These are phyloP conservation scores for Dryas alaskensis DNA, from an alignment of 306 rosid genomes.

Conservation along the genomic window DNA sequence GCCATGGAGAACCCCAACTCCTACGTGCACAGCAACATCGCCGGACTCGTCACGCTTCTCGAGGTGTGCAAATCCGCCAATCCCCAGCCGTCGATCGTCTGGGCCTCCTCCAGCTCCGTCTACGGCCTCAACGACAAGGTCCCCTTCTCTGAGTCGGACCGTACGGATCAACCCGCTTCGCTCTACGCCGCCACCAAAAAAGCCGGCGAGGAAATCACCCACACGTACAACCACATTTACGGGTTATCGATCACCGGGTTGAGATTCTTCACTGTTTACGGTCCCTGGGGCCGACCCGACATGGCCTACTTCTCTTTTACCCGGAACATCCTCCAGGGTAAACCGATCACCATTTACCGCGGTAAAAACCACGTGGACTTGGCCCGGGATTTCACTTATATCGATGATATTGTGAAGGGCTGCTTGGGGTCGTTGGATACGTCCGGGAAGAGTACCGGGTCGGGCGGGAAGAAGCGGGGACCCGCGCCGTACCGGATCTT, in stretches of 20 bases:
- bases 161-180: constrained; percentile 69
- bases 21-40: constrained; percentile 85
- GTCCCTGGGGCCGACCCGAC: constrained; percentile 95
- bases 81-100: constrained; percentile 73
- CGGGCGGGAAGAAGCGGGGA: constrained; percentile 77
- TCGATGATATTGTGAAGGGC: constrained; percentile 82
- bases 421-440: constrained; percentile 81
- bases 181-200: constrained; percentile 87
- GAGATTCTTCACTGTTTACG: constrained; percentile 83
- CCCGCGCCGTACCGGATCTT: constrained; percentile 72
- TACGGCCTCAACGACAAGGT: constrained; percentile 73
- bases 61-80: constrained; percentile 70
- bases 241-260: constrained; percentile 80
- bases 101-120: constrained; percentile 91
- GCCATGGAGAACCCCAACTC: constrained; percentile 91
- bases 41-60: constrained; percentile 77
- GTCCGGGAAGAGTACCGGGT: constrained; percentile 64
- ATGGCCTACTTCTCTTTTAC: constrained; percentile 91
- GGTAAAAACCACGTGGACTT: constrained; percentile 71
- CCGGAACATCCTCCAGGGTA: constrained; percentile 71
- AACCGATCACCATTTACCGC: constrained; percentile 75
- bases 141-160: constrained; percentile 69
- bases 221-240: constrained; percentile 75
- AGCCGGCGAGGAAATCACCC: constrained; percentile 90
- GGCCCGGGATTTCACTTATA: constrained; percentile 80